These are phyloP conservation scores for Corrigiola litoralis DNA, from an alignment of 179 eudicot species.

Conservation along the genomic window DNA sequence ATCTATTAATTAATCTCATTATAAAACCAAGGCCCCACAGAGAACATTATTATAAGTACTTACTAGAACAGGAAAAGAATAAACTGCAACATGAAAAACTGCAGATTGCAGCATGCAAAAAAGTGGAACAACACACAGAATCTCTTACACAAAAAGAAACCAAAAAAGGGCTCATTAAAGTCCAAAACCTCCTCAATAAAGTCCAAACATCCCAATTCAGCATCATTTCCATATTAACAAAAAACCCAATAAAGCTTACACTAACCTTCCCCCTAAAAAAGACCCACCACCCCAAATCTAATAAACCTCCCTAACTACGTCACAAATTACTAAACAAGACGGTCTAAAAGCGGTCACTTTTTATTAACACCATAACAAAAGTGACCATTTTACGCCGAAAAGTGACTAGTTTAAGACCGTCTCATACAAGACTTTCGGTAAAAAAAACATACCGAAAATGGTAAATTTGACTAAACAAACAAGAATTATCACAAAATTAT, in stretches of 20 bases:
- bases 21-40: not conserved
- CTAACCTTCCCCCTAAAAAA: not conserved
- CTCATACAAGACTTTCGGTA: too few species aligned
- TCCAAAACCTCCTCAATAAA: not conserved
- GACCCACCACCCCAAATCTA: conserved; percentile 3
- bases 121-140: conserved; percentile 3
- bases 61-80: not conserved
- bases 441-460: not conserved
- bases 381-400: too few species aligned
- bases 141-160: not conserved
- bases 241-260: not conserved
- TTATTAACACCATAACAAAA: too few species aligned
- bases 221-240: not conserved
- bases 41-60: conserved; percentile 1
- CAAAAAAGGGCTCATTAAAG: not conserved
- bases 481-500: not conserved
- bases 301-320: not conserved
- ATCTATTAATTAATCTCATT: not conserved
- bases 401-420: too few species aligned
- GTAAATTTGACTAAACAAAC: not conserved
- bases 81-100: not conserved
- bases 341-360: not conserved
- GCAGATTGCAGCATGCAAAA: conserved; percentile 6
- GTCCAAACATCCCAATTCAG: not conserved
- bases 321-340: not conserved